A percentile compares a stretch with the other conserved stretches of the same genome.
phyloP scores from a whole-genome alignment of 495 filamentous ascomycete species.

The Penicilliopsis zonata region DNA sequence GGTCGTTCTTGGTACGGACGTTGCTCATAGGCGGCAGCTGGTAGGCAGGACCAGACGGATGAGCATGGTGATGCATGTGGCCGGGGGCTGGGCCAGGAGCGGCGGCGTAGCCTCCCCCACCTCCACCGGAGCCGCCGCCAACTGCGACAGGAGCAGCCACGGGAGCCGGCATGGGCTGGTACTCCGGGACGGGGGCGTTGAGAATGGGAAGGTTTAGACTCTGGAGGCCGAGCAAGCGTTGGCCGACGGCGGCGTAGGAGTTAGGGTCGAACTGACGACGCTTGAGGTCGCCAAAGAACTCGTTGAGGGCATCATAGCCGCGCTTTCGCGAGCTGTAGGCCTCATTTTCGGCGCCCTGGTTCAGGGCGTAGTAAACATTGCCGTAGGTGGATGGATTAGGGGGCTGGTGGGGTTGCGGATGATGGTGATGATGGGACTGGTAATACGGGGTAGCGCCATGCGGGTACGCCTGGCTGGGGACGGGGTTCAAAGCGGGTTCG shows the following conservation, averaged over 20 bases:
- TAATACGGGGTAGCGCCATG: constrained; percentile 44
- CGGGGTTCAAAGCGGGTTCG: constrained; percentile 27
- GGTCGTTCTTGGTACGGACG: constrained; percentile 81
- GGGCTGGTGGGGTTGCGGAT: too few species aligned
- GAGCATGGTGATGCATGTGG: too few species aligned
- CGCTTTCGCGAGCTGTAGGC: constrained; percentile 64
- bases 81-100: constrained; percentile 21
- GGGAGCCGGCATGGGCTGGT: constrained; percentile 44
- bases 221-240: constrained; percentile 65
- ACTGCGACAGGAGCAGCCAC: too few species aligned
- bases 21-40: constrained; percentile 75
- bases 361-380: constrained; percentile 57
- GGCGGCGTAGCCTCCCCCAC: constrained; percentile 38
- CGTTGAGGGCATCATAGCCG: constrained; percentile 75
- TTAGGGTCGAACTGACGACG: constrained; percentile 75
- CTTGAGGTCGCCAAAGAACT: constrained; percentile 88
- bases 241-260: constrained; percentile 71
- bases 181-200: constrained; percentile 51
- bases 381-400: constrained; percentile 47
- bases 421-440: constrained; percentile 40
- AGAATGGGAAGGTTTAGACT: constrained; percentile 57
- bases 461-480: constrained; percentile 32
- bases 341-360: constrained; percentile 36
- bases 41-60: constrained; percentile 47
- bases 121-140: too few species aligned